Percentiles rank a stretch among this genome's conserved stretches.
Evolutionary conservation across 495 filamentous ascomycete species (phyloP).

Genomic region (Extremus antarcticus): DNA sequence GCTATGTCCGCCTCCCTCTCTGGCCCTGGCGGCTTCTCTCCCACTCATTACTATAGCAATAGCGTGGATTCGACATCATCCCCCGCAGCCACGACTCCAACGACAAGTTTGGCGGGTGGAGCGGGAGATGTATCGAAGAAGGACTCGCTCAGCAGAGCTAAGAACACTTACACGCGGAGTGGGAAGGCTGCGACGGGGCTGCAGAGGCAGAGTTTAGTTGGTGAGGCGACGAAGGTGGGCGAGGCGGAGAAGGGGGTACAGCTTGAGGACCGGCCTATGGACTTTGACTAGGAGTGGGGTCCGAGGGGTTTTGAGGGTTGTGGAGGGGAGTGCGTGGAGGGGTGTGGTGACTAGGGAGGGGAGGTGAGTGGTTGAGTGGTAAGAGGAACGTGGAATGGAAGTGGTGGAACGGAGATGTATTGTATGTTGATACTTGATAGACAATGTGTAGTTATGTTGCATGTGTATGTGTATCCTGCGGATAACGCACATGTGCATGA

Average conservation of each 20-base stretch:
- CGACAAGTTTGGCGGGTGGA: too few relatives aligned
- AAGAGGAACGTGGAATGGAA: too few relatives aligned
- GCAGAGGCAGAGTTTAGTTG: slow-evolving; percentile 24
- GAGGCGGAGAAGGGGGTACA: slow-evolving; percentile 51
- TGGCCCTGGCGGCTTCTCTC: slow-evolving; percentile 5
- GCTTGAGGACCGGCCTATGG: slow-evolving; percentile 75
- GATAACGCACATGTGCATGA: too few relatives aligned
- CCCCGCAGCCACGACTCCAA: not conserved
- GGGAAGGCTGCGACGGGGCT: slow-evolving; percentile 38
- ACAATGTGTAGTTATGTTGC: too few relatives aligned
- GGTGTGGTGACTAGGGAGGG: too few relatives aligned
- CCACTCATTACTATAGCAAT: slow-evolving; percentile 14
- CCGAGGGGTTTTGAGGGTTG: not conserved
- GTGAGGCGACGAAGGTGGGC: slow-evolving; percentile 27
- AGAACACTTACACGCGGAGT: not conserved
- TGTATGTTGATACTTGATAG: too few relatives aligned
- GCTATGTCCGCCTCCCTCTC: slow-evolving; percentile 16
- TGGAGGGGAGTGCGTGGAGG: too few relatives aligned
- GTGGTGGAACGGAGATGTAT: too few relatives aligned
- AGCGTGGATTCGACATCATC: slow-evolving; percentile 11
- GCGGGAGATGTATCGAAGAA: slow-evolving; percentile 1
- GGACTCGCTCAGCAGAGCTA: not conserved
- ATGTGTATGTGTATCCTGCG: too few relatives aligned
- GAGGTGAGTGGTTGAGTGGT: too few relatives aligned
- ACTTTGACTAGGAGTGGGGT: slow-evolving; percentile 45